A percentile compares a stretch with the other conserved stretches of the same genome.
These are phyloP conservation scores for Ulota crispa DNA, from an alignment of 225 moss, liverwort and hornwort genomes.

Conservation along the genomic window DNA sequence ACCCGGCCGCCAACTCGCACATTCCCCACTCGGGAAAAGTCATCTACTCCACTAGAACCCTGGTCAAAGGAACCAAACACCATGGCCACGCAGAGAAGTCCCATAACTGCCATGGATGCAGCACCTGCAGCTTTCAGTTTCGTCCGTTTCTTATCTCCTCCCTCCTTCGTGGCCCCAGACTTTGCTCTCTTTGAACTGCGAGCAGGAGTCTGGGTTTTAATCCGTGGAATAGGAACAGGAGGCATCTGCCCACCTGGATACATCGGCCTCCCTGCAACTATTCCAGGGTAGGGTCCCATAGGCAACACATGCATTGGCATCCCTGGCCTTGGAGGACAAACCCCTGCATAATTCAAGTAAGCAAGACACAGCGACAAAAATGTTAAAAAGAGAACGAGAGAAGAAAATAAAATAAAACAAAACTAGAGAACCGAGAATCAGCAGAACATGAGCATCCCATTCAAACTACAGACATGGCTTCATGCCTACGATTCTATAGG, in stretches of 20 bases:
- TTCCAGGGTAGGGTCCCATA: slow-evolving; percentile 48
- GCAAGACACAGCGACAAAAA: neutral
- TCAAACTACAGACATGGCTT: neutral
- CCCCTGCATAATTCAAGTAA: slow-evolving; percentile 23
- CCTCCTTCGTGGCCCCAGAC: slow-evolving; percentile 30
- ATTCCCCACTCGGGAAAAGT: slow-evolving; percentile 25
- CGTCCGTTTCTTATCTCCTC: slow-evolving; percentile 42
- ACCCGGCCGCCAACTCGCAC: slow-evolving; percentile 43
- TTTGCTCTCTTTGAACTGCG: slow-evolving; percentile 54
- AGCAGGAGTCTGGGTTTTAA: slow-evolving; percentile 49
- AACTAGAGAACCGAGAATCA: neutral
- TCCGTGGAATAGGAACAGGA: slow-evolving; percentile 56
- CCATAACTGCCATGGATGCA: slow-evolving; percentile 54
- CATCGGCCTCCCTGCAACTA: slow-evolving; percentile 48
- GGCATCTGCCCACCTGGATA: slow-evolving; percentile 53
- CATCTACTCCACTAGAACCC: slow-evolving; percentile 11
- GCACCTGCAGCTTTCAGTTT: slow-evolving; percentile 56
- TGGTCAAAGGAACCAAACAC: slow-evolving; percentile 54
- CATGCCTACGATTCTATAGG: neutral
- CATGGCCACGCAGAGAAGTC: slow-evolving; percentile 64
- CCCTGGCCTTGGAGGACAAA: slow-evolving; percentile 33
- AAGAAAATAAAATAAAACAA: neutral
- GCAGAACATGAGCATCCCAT: neutral
- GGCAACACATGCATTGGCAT: slow-evolving; percentile 52
- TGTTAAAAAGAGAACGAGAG: neutral